Percentiles rank a stretch among this genome's conserved stretches.
These are phyloP conservation scores for Erodium trifolium DNA, from an alignment of 441 rosid genomes.

Conservation along the genomic window DNA sequence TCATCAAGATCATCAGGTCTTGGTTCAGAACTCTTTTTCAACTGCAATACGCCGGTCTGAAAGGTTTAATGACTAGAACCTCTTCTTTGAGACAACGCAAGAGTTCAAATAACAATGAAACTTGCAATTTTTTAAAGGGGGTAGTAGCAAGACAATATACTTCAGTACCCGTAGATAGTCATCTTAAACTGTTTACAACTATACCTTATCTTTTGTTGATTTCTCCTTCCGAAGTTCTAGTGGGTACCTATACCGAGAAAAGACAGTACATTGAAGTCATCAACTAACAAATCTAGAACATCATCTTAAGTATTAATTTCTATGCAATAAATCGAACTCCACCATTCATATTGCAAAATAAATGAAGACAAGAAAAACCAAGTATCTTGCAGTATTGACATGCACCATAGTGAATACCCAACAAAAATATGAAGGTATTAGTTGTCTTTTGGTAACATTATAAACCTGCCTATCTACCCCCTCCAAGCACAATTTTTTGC, in stretches of 20 bases:
- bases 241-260: constrained; percentile 56
- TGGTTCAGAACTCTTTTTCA: constrained; percentile 45
- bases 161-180: neutral
- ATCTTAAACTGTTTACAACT: constrained; percentile 4
- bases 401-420: neutral
- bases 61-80: neutral
- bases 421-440: neutral
- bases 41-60: constrained; percentile 37
- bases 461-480: neutral
- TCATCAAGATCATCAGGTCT: constrained; percentile 27
- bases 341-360: neutral
- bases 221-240: constrained; percentile 88
- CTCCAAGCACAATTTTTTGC: constrained; percentile 1
- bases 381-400: neutral
- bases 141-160: no score
- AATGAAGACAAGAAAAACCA: neutral
- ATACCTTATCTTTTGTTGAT: constrained; percentile 83
- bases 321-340: neutral
- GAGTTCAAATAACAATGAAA: neutral
- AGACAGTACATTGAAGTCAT: constrained; percentile 5
- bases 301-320: neutral
- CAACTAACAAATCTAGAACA: neutral
- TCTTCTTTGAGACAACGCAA: neutral
- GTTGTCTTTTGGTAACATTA: neutral
- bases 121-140: constrained; percentile 4